Conservation (phyloP, 2,329 filamentous ascomycete genomes). For the Pyrenochaeta sp. region DNA sequence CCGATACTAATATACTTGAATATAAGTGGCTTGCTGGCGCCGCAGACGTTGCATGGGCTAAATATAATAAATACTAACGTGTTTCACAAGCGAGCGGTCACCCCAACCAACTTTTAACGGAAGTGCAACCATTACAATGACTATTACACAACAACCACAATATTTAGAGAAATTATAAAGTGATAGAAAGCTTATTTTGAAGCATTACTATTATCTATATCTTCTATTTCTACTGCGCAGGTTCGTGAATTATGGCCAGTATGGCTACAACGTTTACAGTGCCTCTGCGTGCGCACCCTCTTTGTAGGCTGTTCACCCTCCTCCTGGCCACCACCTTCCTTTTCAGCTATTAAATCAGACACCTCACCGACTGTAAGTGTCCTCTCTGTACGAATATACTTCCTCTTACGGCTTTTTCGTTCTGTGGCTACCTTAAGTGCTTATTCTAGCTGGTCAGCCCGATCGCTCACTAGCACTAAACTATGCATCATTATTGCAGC, state of each 20-base stretch:
- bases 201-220: slow-evolving; percentile 13
- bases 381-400: background rate
- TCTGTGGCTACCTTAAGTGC: slow-evolving; percentile 8
- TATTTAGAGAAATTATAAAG: background rate
- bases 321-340: slow-evolving; percentile 2
- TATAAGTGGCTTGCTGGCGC: too few species aligned
- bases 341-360: background rate
- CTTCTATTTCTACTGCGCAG: too few species aligned
- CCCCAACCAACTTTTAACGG: too few species aligned
- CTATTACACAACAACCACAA: too few species aligned
- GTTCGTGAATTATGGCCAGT: slow-evolving; percentile 15
- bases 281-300: slow-evolving; percentile 13
- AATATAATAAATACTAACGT: too few species aligned
- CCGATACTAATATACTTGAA: too few species aligned
- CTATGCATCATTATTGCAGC: slow-evolving; percentile 12
- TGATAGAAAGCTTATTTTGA: background rate
- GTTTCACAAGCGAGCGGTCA: too few species aligned
- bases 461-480: slow-evolving; percentile 8
- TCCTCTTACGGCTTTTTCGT: background rate
- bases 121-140: too few species aligned
- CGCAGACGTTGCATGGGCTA: too few species aligned
- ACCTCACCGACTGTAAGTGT: background rate
- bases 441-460: background rate
- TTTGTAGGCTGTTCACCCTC: slow-evolving; percentile 5
- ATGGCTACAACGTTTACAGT: slow-evolving; percentile 12